Base-by-base conservation (phyloP, 768 basidiomycete species). In the Tylopilus intermedius region DNA sequence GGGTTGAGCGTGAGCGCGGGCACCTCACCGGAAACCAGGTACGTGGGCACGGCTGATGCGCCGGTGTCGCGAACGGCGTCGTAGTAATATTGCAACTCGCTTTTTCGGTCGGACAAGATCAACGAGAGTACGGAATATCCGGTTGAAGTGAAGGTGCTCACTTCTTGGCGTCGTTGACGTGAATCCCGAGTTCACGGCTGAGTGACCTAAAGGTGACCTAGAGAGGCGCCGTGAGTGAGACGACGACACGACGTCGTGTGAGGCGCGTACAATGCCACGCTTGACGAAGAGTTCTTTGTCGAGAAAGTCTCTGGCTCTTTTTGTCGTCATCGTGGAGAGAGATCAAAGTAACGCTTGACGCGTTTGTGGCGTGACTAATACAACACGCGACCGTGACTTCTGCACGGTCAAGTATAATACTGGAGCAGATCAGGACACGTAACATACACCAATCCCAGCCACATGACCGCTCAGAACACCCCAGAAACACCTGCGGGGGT, bases 121-220 rank as follows among this genome's bases (percentile, higher is more conserved):
- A 46, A 47, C 38, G 13, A 30, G 1, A 1, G 18, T 11, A 38
- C 21, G 5, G 9, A n/a, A 38, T 18, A 18, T 18, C 38, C 38
- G 8, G 18, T 38, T 15, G 1, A 22, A 40, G 18, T 22, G 39
- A 40, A 11, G 2, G 4, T 21, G 8, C 63, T 51, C 47, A 90
- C 90, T 83, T 86, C 65, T 90, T 92, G 18, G 90, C 89, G 35
- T 71, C 70, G 66, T 90, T 88, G 61, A 90, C 88, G 60, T 90
- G 84, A 49, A 91, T 75, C 0, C 75, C 74, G 41, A 88, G 75
- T 38, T 79, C 80, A 57, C 87, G 79, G 60, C 90, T 90, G 45
- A 92, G 74, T 5, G 80, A 83, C 35, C 89, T 79, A 67, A 81
- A 92, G 5, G 90, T 92, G 53, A 92, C 86, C 89, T 91, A 54